Evolutionary conservation across 2,329 filamentous ascomycete species (phyloP).

Genomic region (Cytospora chrysosperma): DNA sequence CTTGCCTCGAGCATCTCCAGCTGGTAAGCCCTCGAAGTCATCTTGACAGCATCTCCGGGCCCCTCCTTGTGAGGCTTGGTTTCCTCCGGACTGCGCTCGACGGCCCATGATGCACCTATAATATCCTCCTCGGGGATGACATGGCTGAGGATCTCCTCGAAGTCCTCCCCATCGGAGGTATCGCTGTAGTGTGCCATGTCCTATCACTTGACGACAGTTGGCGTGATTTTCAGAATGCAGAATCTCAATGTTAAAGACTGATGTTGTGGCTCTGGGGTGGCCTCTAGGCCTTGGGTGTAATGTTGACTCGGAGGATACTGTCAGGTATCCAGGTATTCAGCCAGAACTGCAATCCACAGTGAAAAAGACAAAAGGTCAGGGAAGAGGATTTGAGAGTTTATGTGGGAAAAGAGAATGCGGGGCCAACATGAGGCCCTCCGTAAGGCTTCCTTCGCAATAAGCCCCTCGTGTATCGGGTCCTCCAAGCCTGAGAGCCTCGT

Average conservation of each 20-base stretch:
- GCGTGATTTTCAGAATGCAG: background rate
- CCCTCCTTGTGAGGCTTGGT: background rate
- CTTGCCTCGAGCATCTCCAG: slow-evolving; percentile 73
- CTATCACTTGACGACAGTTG: background rate
- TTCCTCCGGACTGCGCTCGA: background rate
- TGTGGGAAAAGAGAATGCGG: background rate
- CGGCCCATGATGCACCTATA: slow-evolving; percentile 8
- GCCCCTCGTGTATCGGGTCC: background rate
- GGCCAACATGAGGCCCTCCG: background rate
- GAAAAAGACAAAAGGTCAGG: background rate
- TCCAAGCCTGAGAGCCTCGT: background rate
- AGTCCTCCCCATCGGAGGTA: slow-evolving; percentile 8
- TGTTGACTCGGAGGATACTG: background rate
- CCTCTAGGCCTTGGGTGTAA: background rate
- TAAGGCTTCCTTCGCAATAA: background rate
- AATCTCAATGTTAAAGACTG: background rate
- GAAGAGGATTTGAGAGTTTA: background rate
- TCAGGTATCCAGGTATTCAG: background rate
- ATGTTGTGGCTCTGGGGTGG: background rate
- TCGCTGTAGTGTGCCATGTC: slow-evolving; percentile 22
- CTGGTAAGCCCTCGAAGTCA: slow-evolving; percentile 64
- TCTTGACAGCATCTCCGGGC: slow-evolving; percentile 24
- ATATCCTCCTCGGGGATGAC: slow-evolving; percentile 68
- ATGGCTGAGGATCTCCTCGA: slow-evolving; percentile 70
- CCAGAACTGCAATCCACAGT: background rate